Evolutionary conservation across 2,329 filamentous ascomycete genomes (phyloP), one percentile per base, ranked within the genome.

Genomic region (Tothia fuscella): DNA sequence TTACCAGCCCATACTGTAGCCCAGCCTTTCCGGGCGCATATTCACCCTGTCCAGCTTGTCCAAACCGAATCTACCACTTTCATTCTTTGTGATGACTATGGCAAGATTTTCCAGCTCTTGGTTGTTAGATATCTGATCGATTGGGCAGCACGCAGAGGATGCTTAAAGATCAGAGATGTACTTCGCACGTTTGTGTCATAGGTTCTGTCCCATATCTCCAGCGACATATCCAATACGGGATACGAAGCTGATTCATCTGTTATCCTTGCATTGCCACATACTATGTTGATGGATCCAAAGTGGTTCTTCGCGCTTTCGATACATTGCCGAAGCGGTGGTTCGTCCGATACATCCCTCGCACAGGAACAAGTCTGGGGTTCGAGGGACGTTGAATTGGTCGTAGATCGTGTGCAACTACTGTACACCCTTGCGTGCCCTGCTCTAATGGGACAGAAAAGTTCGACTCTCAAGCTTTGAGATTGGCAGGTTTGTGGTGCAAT

Each of bases 81-180:
- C 68, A n/a, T 62, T 67, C 3, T 70, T 71, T 0, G 67, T 71
- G 6, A 75, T 61, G 0, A 74, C 64, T 38, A 74, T 66, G 5
- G 70, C 63, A 2, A 73, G 58, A 42, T 72, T 72, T 2, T 63
- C 51, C 3, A 73, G 45, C 45, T 70, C 64, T 25, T 52, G 51
- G 1, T 60, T 57, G 2, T 52, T 48, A 2, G 45, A 47, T 17
- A 62, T 49, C 47, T 73, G 70, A 2, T 52, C 45, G 3, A 50
- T 46, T 12, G 64, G 0, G 67, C 63, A 1, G 56, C 54, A 24
- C 56, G 62, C 5, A 75, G 55, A 51, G 74, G 74, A 45, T 73
- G 67, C 49, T 74, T 75, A 52, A 74, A 67, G 0, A 68, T 70
- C 3, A 76, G 56, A 46, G 71, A 74, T 2, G 68, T 71, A 4